Evolutionary conservation across 495 filamentous ascomycete genomes (phyloP).

Genomic region (Ascobolus immersus): DNA sequence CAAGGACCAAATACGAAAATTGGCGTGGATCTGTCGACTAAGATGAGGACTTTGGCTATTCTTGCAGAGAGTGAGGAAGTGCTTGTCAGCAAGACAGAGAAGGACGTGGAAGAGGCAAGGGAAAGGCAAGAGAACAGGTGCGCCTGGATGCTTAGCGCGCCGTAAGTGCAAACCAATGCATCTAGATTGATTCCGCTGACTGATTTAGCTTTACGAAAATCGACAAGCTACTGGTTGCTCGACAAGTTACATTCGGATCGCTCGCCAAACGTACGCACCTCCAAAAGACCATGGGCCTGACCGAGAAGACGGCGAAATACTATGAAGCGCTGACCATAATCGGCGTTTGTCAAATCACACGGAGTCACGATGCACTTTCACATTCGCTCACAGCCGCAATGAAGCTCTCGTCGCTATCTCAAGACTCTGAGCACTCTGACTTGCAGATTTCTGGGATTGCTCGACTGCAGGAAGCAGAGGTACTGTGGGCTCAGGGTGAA

Average conservation of each 20-base stretch:
- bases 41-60: slow-evolving; percentile 46
- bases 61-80: slow-evolving; percentile 64
- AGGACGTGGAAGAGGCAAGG: slow-evolving; percentile 37
- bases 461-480: slow-evolving; percentile 55
- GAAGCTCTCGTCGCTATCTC: slow-evolving; percentile 46
- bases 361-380: slow-evolving; percentile 55
- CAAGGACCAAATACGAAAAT: slow-evolving; percentile 25
- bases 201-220: slow-evolving; percentile 47
- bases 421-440: slow-evolving; percentile 36
- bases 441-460: slow-evolving; percentile 51
- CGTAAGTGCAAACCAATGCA: slow-evolving; percentile 23
- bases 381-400: slow-evolving; percentile 66
- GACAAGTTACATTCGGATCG: slow-evolving; percentile 60
- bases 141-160: slow-evolving; percentile 52
- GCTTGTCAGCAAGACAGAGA: slow-evolving; percentile 28
- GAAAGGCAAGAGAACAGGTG: slow-evolving; percentile 35
- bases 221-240: slow-evolving; percentile 51
- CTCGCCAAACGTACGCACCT: slow-evolving; percentile 40
- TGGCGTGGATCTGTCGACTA: slow-evolving; percentile 32
- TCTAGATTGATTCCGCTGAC: slow-evolving; percentile 9
- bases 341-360: slow-evolving; percentile 43
- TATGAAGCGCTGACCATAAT: slow-evolving; percentile 51
- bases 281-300: slow-evolving; percentile 30
- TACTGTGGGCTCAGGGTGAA: slow-evolving; percentile 87
- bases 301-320: slow-evolving; percentile 34